Percentiles rank a stretch among this genome's conserved stretches.
phyloP scores from a whole-genome alignment of 148 eudicot species.

The Chenopodium quinoa region DNA sequence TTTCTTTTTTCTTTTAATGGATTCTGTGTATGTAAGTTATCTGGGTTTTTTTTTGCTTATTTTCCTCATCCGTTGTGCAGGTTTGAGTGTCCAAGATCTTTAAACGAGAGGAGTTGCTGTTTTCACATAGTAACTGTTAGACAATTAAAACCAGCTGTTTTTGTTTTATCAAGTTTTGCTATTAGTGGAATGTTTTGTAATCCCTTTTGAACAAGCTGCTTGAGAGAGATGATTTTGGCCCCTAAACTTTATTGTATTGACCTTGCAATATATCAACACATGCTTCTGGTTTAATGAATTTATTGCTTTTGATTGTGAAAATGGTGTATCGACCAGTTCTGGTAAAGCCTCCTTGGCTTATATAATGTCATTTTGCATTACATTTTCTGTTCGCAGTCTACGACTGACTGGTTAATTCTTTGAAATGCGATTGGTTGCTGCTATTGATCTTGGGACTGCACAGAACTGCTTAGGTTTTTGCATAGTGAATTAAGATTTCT shows the following conservation, averaged over 20 bases:
- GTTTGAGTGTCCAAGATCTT: conserved; percentile 37
- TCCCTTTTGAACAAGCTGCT: conserved; percentile 10
- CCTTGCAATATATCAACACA: background rate
- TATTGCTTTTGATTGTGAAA: background rate
- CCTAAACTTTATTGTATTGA: background rate
- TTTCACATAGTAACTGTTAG: conserved; percentile 27
- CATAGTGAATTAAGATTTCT: no score
- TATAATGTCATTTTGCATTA: background rate
- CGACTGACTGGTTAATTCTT: no score
- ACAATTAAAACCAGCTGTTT: conserved; percentile 20
- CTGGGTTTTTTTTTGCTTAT: background rate
- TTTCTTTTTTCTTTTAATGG: background rate
- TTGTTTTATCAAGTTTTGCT: conserved; percentile 5
- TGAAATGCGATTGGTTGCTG: no score
- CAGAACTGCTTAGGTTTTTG: no score
- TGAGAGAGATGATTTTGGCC: background rate
- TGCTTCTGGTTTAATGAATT: background rate
- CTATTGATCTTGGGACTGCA: no score
- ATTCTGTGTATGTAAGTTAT: background rate
- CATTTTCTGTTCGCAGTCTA: background rate
- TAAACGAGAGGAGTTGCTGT: conserved; percentile 14
- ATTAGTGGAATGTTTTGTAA: conserved; percentile 21
- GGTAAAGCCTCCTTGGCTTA: no score
- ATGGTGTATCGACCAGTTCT: background rate
- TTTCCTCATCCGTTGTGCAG: conserved; percentile 8